Base-by-base conservation (phyloP, 768 basidiomycete species). In the Phylloporus sp. region DNA sequence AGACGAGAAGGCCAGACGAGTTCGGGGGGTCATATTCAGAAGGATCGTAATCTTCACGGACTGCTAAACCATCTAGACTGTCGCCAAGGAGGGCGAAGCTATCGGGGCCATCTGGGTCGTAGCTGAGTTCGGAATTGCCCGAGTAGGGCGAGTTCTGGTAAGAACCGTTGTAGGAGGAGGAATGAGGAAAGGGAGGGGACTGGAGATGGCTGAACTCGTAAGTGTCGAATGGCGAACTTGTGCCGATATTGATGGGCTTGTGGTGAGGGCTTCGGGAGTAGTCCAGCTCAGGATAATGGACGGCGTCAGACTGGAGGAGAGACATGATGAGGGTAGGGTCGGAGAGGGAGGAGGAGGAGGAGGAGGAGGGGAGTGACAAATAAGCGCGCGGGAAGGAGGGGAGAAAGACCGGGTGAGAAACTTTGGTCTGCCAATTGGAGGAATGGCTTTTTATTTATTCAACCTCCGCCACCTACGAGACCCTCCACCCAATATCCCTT, bases 71-170 rank as follows among this genome's bases (percentile, higher is more conserved):
- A 41, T 68, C 67, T 22, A 70, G 69, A 35, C 79, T 74, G 49
- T 78, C 77, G 27, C 72, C 73, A 35, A 85, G 79, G 53, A 86
- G 65, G 47, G 68, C 69, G 48, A 81, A 76, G 53, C 69, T 55
- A 20, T 80, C 79, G 28, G 72, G 67, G 10, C 77, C 79, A n/a
- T 70, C 76, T 49, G 72, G 68, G 59, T 73, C 73, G 49, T 76
- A 78, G 51, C 70, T 73, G 18, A 86, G 82, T n/a, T 90, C 88
- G 4, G 86, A 86, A 58, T 80, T 74, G 47, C 68, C 73, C 6
- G 85, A 86, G 66, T 76, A 88, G 9, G 87, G 87, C 0, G 86
- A 88, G 68, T 82, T 81, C 62, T 82, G 78, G 72, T 84, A 84
- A 6, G 84, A 86, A 49, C 79, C 79, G 65, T 80, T 79, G 72